phyloP scores from a whole-genome alignment of 1,139 yeast species.

The Candida tropicalis region DNA sequence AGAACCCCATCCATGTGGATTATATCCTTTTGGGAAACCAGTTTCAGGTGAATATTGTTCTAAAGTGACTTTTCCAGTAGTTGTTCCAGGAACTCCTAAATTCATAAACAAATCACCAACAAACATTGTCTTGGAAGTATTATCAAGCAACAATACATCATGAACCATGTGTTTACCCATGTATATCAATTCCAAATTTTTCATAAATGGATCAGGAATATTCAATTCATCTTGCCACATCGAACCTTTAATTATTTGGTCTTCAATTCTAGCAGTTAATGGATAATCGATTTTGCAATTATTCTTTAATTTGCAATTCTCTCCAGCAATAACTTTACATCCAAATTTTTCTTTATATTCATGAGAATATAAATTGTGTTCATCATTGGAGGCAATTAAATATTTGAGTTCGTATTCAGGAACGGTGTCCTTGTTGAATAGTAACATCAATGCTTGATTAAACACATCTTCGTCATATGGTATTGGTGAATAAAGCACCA shows the following conservation, averaged over 20 bases:
- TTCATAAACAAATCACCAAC: constrained; percentile 56
- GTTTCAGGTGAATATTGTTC: constrained; percentile 41
- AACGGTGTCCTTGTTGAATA: background rate
- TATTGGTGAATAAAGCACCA: constrained; percentile 56
- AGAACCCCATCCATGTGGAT: constrained; percentile 34
- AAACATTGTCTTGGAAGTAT: constrained; percentile 39
- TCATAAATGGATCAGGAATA: constrained; percentile 20
- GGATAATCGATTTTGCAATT: constrained; percentile 3
- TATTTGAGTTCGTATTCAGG: constrained; percentile 11
- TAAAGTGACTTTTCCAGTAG: constrained; percentile 17
- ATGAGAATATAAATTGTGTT: constrained; percentile 13
- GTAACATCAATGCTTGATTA: constrained; percentile 8
- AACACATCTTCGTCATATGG: constrained; percentile 43
- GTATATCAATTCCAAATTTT: constrained; percentile 48
- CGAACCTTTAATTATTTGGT: constrained; percentile 55
- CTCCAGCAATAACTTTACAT: constrained; percentile 11
- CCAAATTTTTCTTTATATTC: constrained; percentile 13
- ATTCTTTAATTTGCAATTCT: constrained; percentile 6
- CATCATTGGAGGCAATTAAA: constrained; percentile 12
- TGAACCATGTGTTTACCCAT: constrained; percentile 49
- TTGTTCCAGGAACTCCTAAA: constrained; percentile 21
- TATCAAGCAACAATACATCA: constrained; percentile 50
- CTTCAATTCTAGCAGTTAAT: constrained; percentile 51
- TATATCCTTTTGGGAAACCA: constrained; percentile 24
- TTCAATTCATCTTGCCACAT: constrained; percentile 48